A percentile compares a stretch with the other conserved stretches of the same genome.
These are phyloP conservation scores for Fusarium napiforme DNA, from an alignment of 2,329 filamentous ascomycete genomes.

Conservation along the genomic window DNA sequence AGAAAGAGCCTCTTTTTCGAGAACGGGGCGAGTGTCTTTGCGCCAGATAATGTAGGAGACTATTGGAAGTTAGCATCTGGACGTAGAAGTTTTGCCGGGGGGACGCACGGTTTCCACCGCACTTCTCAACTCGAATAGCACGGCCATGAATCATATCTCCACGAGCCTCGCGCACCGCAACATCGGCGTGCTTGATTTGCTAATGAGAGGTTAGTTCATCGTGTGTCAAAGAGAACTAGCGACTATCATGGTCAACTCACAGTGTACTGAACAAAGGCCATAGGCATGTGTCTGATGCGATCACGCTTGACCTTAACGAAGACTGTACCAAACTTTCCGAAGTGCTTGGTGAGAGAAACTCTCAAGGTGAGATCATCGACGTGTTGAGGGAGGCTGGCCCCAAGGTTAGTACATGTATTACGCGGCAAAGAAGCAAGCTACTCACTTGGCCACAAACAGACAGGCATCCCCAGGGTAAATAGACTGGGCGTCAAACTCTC, in stretches of 20 bases:
- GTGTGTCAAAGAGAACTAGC: neutral
- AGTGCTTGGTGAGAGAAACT: conserved; percentile 62
- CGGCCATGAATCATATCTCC: conserved; percentile 65
- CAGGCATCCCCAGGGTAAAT: conserved; percentile 66
- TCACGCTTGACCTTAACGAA: conserved; percentile 74
- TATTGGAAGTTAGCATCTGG: conserved; percentile 46
- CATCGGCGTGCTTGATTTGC: conserved; percentile 62
- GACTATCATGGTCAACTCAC: conserved; percentile 52
- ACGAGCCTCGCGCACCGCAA: conserved; percentile 59
- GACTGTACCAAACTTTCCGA: conserved; percentile 65
- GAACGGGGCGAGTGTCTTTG: conserved; percentile 49
- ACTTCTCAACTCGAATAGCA: conserved; percentile 68
- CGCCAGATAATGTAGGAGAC: conserved; percentile 62
- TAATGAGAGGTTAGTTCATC: conserved; percentile 38
- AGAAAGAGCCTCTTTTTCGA: conserved; percentile 55
- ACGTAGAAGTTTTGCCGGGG: neutral
- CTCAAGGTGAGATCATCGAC: conserved; percentile 63
- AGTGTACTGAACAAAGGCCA: conserved; percentile 72
- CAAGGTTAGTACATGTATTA: neutral
- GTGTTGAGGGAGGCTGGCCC: conserved; percentile 60
- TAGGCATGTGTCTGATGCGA: conserved; percentile 63
- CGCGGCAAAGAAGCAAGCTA: conserved; percentile 7
- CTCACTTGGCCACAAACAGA: conserved; percentile 75
- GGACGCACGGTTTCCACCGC: conserved; percentile 66
- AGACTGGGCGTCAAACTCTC: conserved; percentile 59